Evolutionary conservation across 2,329 filamentous ascomycete species (phyloP).

Genomic region (Colletotrichum phormii): DNA sequence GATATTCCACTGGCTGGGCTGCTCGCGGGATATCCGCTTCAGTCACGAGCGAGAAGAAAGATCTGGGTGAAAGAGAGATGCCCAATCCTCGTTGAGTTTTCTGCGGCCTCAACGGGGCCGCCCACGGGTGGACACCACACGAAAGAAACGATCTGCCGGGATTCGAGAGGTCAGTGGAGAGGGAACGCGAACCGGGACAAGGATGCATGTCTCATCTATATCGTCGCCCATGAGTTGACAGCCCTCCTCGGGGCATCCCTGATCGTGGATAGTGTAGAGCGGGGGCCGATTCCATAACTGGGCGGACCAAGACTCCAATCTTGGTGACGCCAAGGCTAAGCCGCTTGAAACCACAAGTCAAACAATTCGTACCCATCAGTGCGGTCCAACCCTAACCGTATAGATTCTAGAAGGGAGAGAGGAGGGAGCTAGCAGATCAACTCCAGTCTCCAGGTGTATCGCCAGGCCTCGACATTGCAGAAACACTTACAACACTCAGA

Average conservation of each 20-base stretch:
- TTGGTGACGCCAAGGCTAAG: constrained; percentile 22
- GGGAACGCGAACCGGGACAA: neutral
- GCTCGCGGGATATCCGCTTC: neutral
- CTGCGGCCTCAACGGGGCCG: neutral
- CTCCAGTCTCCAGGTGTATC: neutral
- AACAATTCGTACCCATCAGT: constrained; percentile 18
- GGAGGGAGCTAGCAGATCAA: neutral
- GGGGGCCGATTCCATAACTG: neutral
- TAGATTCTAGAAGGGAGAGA: neutral
- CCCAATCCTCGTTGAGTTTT: constrained; percentile 6
- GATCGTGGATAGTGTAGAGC: neutral
- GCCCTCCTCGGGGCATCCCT: neutral
- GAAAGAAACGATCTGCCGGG: constrained; percentile 34
- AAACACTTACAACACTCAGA: neutral
- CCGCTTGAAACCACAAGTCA: constrained; percentile 25
- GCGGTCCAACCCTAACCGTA: constrained; percentile 11
- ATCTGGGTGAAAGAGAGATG: neutral
- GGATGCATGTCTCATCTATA: constrained; percentile 33
- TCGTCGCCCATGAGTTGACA: constrained; percentile 22
- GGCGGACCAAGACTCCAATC: constrained; percentile 24
- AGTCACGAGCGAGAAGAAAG: neutral
- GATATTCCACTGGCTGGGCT: neutral
- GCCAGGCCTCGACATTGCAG: neutral
- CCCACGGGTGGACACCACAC: neutral
- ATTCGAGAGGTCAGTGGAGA: constrained; percentile 27